Base-by-base conservation (phyloP, 495 filamentous ascomycete genomes). In the Daldinia bambusicola region DNA sequence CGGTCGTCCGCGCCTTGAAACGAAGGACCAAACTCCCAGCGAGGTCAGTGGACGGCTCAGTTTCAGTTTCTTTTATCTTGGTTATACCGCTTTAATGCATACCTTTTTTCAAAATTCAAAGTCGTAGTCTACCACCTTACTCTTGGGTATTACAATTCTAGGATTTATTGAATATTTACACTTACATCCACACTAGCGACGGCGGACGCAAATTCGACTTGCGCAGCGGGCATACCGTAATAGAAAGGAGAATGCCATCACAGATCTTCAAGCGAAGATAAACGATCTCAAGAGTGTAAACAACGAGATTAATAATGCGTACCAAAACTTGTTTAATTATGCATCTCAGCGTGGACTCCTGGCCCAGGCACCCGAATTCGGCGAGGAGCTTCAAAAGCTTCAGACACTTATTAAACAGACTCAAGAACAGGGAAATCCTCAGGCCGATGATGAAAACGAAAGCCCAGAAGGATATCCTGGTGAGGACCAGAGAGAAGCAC, bases 181-280 rank as follows among this genome's bases (percentile, higher is more conserved):
- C 63, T 60, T 61, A 71, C 58, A 67, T 60, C 34, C 6, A 58
- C 63, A n/a, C 30, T 72, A 97, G 92, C 88, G 92, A 53, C 89
- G 93, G 37, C 87, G 93, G 56, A 94, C 91, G n/a, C 93, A 97
- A 79, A 94, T 95, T 61, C 89, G 93, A 40, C 84, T 95, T 61
- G 93, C 93, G 9, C 93, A 97, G 75, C 85, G 93, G 36, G 92
- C 93, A 1, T 96, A 97, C 74, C 89, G 93, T 9, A 88, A 92
- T 69, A 89, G 93, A 14, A 95, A 95, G 75, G 92, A 97, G 75
- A 91, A 86, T 22, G 91, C 90, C 2, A 92, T 96, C 55, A 85
- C 87, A n/a, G 87, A 89, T 1, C 82, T 95, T 6, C 90, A 92
- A 65, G 83, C 84, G 38, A 84, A 87, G 57, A 91, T 94, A 26